These are phyloP conservation scores for Neonothopanus nambi DNA, from an alignment of 1,284 basidiomycete species.

Conservation along the genomic window DNA sequence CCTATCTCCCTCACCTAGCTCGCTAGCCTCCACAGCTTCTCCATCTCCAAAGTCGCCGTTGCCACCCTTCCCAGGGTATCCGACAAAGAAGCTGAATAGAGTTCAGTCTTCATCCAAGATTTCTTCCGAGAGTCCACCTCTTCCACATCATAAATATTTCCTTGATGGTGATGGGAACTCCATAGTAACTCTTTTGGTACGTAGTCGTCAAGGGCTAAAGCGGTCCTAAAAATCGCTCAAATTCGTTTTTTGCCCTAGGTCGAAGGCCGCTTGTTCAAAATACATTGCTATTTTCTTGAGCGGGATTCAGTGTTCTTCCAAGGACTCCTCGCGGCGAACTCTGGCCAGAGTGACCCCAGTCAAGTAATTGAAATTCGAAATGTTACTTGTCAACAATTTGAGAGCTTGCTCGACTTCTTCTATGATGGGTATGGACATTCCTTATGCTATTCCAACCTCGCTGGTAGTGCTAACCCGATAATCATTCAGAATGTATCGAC, in stretches of 20 bases:
- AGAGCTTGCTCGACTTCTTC: slow-evolving; percentile 8
- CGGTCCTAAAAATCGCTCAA: no score
- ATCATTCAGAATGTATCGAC: slow-evolving; percentile 3
- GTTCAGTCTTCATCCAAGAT: no score
- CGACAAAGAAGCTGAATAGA: no score
- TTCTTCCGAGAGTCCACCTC: no score
- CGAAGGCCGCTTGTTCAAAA: slow-evolving; percentile 10
- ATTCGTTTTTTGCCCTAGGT: slow-evolving; percentile 1
- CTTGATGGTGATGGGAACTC: no score
- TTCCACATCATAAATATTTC: no score
- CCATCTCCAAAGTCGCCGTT: no score
- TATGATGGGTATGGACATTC: slow-evolving; percentile 7
- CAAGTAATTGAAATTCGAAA: slow-evolving; percentile 6
- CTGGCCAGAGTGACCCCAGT: neutral
- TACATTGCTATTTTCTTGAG: slow-evolving; percentile 11
- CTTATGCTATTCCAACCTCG: neutral
- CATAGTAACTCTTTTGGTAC: no score
- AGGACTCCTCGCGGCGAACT: slow-evolving; percentile 3
- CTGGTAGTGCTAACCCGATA: neutral
- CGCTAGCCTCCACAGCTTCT: no score
- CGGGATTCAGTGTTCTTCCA: slow-evolving; percentile 9
- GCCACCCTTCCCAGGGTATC: no score
- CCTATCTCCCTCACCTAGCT: no score
- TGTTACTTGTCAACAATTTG: slow-evolving; percentile 8
- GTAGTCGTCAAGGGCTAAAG: no score